Evolutionary conservation across 2,329 filamentous ascomycete genomes (phyloP).

Genomic region (Curvularia spicifera): DNA sequence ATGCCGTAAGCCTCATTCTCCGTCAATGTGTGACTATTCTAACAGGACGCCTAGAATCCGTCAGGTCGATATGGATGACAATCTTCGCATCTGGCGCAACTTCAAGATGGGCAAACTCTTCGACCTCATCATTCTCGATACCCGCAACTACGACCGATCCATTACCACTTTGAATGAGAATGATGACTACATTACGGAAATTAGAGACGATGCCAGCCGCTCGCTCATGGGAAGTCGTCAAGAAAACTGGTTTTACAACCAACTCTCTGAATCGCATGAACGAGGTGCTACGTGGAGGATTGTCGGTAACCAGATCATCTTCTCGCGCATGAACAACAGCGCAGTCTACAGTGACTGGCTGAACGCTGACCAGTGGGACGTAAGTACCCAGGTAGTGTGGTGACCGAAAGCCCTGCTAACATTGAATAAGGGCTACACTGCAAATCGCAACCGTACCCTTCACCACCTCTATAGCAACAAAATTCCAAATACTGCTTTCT

Average conservation of each 20-base stretch:
- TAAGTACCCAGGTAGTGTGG: conserved; percentile 2
- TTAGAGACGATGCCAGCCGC: conserved; percentile 69
- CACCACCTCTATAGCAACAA: conserved; percentile 68
- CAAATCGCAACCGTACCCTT: conserved; percentile 73
- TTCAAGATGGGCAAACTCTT: conserved; percentile 51
- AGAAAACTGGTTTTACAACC: conserved; percentile 66
- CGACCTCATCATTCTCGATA: conserved; percentile 54
- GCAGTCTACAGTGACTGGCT: conserved; percentile 25
- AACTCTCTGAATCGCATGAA: conserved; percentile 61
- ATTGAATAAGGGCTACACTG: conserved; percentile 62
- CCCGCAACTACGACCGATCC: conserved; percentile 49
- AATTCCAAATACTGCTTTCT: conserved; percentile 73
- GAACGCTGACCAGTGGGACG: conserved; percentile 66
- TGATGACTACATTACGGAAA: conserved; percentile 63
- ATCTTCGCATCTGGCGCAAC: conserved; percentile 51
- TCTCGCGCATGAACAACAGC: conserved; percentile 38
- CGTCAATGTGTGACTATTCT: conserved; percentile 54
- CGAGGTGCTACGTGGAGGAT: conserved; percentile 72
- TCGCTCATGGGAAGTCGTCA: conserved; percentile 73
- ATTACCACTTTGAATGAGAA: conserved; percentile 55
- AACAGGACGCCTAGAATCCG: conserved; percentile 44
- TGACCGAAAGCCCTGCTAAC: conserved; percentile 1
- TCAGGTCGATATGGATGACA: conserved; percentile 55
- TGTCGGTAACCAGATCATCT: conserved; percentile 69
- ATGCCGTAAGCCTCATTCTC: conserved; percentile 40